Evolutionary conservation across 2,329 filamentous ascomycete species (phyloP), one percentile per base, ranked within the genome.

Genomic region (Hortaea werneckii): DNA sequence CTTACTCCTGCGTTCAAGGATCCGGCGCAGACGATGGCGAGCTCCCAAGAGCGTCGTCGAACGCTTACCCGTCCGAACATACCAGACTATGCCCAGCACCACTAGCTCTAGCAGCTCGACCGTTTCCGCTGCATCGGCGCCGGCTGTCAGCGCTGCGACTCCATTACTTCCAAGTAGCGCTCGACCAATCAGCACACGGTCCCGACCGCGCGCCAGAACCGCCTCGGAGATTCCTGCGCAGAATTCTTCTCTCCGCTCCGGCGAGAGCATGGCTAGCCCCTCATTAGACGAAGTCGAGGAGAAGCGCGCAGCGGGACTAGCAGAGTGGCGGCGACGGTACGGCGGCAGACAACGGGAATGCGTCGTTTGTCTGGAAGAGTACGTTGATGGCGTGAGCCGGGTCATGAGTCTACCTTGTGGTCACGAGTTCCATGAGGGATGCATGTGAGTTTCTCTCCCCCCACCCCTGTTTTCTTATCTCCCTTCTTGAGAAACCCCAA

Each of bases 331-430:
- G 45, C 71, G 76, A 43, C 73, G 75, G 41, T 83, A 82, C 55
- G 77, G 76, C 13, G 77, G 79, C 32, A 73, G 78, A 50, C 80
- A 83, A 63, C 80, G 87, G 6, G 92, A 98, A 65, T 98, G 92
- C 62, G 90, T 95, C 9, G 90, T 98, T 2, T 98, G 92, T 58
- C 71, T 98, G 30, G 92, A 98, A 62, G 92, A 98, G 63, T 98
- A 96, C 60, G 75, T 95, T 20, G 89, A 95, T 65, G 92, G 92
- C 35, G 82, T 95, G 57, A 95, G 88, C 64, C 80, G 81, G 59
- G 90, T 98, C 35, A 98, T 98, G 92, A 94, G 88, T 61, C 70
- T 98, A 48, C 92, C 92, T 6, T 98, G 92, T 67, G 92, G 92
- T 32, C 92, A 98, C 64, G 92, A 98, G 61, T 98, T 96, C 66